A percentile compares a stretch with the other conserved stretches of the same genome.
phyloP scores from a whole-genome alignment of 257 asterid species.

The Thymus quinquecostatus region DNA sequence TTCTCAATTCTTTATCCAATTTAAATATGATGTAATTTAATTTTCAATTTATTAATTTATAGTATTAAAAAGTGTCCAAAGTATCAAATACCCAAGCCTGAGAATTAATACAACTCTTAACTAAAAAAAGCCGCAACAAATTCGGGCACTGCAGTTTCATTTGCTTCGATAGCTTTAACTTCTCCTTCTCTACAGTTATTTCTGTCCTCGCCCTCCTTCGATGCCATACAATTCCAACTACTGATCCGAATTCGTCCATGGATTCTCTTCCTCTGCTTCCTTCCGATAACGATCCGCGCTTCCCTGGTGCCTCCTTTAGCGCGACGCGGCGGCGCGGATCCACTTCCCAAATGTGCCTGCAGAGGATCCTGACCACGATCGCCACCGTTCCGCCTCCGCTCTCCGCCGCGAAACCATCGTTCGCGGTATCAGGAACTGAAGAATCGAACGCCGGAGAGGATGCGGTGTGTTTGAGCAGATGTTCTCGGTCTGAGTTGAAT shows the following conservation, averaged over 20 bases:
- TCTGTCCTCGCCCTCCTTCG: slow-evolving; percentile 4
- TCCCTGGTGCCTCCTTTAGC: not conserved
- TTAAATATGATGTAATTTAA: too few species aligned
- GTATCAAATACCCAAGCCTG: slow-evolving; percentile 25
- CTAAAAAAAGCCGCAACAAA: slow-evolving; percentile 37
- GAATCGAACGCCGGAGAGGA: slow-evolving; percentile 13
- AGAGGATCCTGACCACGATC: slow-evolving; percentile 39
- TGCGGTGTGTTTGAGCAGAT: not conserved
- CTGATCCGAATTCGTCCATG: slow-evolving; percentile 27
- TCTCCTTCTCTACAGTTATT: slow-evolving; percentile 30
- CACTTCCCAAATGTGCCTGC: slow-evolving; percentile 46
- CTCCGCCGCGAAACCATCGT: slow-evolving; percentile 19
- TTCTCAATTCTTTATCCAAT: too few species aligned
- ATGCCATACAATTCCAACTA: slow-evolving; percentile 17
- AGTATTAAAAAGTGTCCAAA: slow-evolving; percentile 2
- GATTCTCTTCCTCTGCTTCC: slow-evolving; percentile 23
- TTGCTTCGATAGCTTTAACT: slow-evolving; percentile 20
- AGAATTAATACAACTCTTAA: slow-evolving; percentile 5
- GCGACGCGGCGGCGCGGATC: slow-evolving; percentile 35
- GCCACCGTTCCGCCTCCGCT: slow-evolving; percentile 37
- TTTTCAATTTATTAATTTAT: too few species aligned
- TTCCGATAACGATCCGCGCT: slow-evolving; percentile 14
- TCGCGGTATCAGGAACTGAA: not conserved
- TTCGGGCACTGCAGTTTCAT: slow-evolving; percentile 33
- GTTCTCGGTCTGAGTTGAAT: slow-evolving; percentile 17